Evolutionary conservation across 805 yeast genomes (phyloP), one percentile per base, ranked within the genome.

Genomic region (Millerago galiae): DNA sequence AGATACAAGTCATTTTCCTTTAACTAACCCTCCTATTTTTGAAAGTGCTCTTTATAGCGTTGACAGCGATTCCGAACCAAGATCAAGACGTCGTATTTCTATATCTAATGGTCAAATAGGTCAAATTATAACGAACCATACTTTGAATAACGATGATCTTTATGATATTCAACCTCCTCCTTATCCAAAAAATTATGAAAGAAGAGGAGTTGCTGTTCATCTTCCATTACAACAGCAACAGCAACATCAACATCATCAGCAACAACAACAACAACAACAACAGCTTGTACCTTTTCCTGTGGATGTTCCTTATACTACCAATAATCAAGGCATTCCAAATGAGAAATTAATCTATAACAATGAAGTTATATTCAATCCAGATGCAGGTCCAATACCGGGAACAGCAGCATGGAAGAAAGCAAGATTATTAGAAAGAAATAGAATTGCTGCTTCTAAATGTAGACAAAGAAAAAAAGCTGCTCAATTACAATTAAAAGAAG

Each of bases 91-190:
- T 58, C 72, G 95, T 56, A 79, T 84, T 3, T 83, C 93, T 35
- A 84, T 84, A 40, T 82, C 91, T 10, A 84, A 84, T 62, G 95
- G 95, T 54, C 95, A 84, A 56, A 84, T 84, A 50, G 85, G 89
- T 37, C 95, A 84, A 55, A 74, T 84, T 29, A 72, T 77, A 5
- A 71, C 67, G 38, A 67, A 62, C 37, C 49, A 52, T 50, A 27
- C 62, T 48, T 14, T 48, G 12, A 59, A 60, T 13, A 62, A 63
- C 32, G 72, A 67, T 34, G 66, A 64, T 35, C 41, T 66, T 0
- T 64, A 65, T 42, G 63, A 62, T 38, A 55, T 61, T 1, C 70
- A 64, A 35, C 61, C 62, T 7, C 63, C 62, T n/a, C 56, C 60
- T 8, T 46, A 51, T 38, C 60, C 62, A 26, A 45, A 33, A 10